phyloP scores from a whole-genome alignment of 179 eudicot species.

The Heliamphora pulchella region DNA sequence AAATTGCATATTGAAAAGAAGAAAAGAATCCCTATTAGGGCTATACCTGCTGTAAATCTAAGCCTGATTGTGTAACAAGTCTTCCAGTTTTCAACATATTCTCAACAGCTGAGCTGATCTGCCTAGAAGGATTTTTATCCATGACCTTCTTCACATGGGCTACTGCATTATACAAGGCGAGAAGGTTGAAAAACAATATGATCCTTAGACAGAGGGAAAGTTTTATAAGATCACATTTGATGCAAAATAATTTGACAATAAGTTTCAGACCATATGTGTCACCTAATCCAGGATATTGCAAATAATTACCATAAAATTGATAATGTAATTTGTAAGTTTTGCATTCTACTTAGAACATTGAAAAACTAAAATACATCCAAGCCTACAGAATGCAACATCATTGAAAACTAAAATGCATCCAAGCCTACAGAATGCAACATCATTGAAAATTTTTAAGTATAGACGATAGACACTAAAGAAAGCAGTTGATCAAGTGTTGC shows the following conservation, averaged over 20 bases:
- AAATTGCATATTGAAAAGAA: not conserved
- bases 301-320: not conserved
- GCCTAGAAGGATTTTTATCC: slow-evolving; percentile 46
- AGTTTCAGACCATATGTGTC: not conserved
- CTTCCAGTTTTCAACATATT: slow-evolving; percentile 87
- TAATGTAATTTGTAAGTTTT: not conserved
- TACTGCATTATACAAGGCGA: slow-evolving; percentile 36
- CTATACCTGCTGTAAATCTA: slow-evolving; percentile 83
- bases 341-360: not conserved
- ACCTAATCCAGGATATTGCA: not conserved
- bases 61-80: slow-evolving; percentile 50
- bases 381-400: not conserved
- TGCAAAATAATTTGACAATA: not conserved
- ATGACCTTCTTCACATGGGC: slow-evolving; percentile 54
- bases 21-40: not conserved
- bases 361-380: not conserved
- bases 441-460: not conserved
- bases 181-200: slow-evolving; percentile 10
- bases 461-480: not conserved
- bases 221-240: not conserved
- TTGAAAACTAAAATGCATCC: not conserved
- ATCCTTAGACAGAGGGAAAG: not conserved
- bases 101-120: slow-evolving; percentile 57
- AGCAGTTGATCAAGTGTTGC: not conserved
- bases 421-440: not conserved